These are phyloP conservation scores for Lyophyllum decastes DNA, from an alignment of 768 basidiomycete species.

Conservation along the genomic window DNA sequence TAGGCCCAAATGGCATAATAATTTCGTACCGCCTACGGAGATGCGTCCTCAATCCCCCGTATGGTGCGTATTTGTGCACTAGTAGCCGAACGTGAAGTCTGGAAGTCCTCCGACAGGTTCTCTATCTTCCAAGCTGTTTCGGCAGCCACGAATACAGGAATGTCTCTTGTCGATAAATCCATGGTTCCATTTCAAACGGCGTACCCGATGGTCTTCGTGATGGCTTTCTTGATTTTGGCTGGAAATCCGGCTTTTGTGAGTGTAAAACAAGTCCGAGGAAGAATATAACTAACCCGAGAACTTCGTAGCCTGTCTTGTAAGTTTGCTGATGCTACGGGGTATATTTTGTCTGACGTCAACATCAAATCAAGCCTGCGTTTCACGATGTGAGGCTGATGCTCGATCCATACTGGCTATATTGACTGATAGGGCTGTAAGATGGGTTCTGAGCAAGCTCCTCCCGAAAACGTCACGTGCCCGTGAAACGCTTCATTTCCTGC, in stretches of 20 bases:
- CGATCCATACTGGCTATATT: neutral
- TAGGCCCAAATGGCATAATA: conserved; percentile 54
- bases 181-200: conserved; percentile 92
- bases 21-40: conserved; percentile 63
- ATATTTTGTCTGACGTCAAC: neutral
- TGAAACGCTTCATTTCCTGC: conserved; percentile 87
- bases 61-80: conserved; percentile 48
- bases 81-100: neutral
- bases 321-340: conserved; percentile 28
- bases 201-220: conserved; percentile 74
- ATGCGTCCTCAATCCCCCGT: conserved; percentile 56
- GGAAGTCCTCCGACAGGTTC: conserved; percentile 54
- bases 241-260: conserved; percentile 94
- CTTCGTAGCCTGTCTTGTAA: conserved; percentile 79
- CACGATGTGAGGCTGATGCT: conserved; percentile 60
- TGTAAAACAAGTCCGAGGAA: conserved; percentile 20
- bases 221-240: conserved; percentile 79
- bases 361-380: conserved; percentile 64
- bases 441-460: conserved; percentile 66
- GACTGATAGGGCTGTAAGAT: conserved; percentile 47
- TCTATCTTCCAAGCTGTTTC: conserved; percentile 84
- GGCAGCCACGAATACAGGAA: conserved; percentile 87
- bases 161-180: conserved; percentile 83
- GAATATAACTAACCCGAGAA: neutral
- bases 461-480: conserved; percentile 57